Percentiles rank a stretch among this genome's conserved stretches.
phyloP scores from a whole-genome alignment of 257 asterid species.

The Marsdenia floribunda region DNA sequence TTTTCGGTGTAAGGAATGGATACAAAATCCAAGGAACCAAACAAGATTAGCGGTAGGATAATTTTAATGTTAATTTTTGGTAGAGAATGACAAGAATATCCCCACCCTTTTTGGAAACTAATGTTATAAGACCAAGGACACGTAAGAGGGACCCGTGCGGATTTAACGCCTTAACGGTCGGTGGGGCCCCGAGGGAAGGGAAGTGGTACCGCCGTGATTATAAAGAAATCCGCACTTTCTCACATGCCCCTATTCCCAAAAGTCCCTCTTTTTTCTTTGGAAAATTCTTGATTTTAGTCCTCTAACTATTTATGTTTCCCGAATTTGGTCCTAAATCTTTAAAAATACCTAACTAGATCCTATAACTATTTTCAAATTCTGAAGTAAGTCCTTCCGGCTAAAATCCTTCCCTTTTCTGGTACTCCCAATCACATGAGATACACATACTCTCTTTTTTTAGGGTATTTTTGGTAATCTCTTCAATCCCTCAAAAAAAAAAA shows the following conservation, averaged over 20 bases:
- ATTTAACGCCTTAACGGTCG: conserved; percentile 82
- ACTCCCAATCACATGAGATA: too few species aligned
- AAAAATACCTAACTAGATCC: too few species aligned
- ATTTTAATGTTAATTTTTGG: not conserved
- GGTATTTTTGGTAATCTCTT: too few species aligned
- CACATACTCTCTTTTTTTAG: too few species aligned
- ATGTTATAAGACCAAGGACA: conserved; percentile 24
- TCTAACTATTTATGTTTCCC: too few species aligned
- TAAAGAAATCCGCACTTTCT: conserved; percentile 23
- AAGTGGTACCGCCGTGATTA: conserved; percentile 43
- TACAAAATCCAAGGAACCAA: conserved; percentile 25
- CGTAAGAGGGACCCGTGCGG: conserved; percentile 36
- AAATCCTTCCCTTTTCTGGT: too few species aligned
- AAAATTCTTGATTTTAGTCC: too few species aligned
- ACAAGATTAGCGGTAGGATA: conserved; percentile 31
- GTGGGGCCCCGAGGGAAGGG: conserved; percentile 57
- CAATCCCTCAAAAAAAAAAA: too few species aligned
- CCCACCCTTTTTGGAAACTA: conserved; percentile 9
- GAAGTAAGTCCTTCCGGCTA: too few species aligned
- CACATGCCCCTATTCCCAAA: conserved; percentile 18
- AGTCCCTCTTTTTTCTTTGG: not conserved
- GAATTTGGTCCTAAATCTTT: too few species aligned
- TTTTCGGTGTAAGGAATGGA: not conserved
- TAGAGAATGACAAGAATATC: conserved; percentile 34
- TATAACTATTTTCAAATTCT: too few species aligned